Conservation (phyloP, 2,329 filamentous ascomycete species). For the Aspergillus texensis region DNA sequence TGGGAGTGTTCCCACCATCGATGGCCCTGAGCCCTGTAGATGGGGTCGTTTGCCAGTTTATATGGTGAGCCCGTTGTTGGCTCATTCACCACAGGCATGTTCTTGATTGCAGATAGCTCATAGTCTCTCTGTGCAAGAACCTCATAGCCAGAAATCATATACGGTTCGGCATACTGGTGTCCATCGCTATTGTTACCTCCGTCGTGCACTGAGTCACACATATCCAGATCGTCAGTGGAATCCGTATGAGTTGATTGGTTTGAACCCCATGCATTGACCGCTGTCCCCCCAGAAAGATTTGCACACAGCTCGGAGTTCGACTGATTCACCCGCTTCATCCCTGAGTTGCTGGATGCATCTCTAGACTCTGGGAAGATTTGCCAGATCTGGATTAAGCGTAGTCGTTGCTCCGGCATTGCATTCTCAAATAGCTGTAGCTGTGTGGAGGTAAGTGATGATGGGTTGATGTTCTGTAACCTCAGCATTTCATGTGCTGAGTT, state of each 20-base stretch:
- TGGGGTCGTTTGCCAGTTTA: constrained; percentile 42
- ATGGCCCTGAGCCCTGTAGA: constrained; percentile 37
- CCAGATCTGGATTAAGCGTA: constrained; percentile 82
- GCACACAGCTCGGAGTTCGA: not conserved
- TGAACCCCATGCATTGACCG: not conserved
- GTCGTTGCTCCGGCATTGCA: constrained; percentile 71
- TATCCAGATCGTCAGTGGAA: constrained; percentile 41
- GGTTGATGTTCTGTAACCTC: constrained; percentile 57
- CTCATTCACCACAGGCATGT: constrained; percentile 20
- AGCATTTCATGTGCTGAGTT: constrained; percentile 56
- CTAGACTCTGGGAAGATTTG: constrained; percentile 64
- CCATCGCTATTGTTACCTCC: constrained; percentile 20
- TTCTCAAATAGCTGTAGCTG: constrained; percentile 79
- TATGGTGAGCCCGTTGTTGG: constrained; percentile 37
- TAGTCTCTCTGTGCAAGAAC: constrained; percentile 67
- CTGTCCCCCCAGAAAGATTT: not conserved
- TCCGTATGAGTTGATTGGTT: not conserved
- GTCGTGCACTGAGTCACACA: constrained; percentile 40
- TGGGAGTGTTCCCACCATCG: constrained; percentile 42
- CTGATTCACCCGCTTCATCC: not conserved
- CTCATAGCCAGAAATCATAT: constrained; percentile 82
- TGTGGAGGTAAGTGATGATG: constrained; percentile 67
- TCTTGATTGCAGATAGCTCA: constrained; percentile 39
- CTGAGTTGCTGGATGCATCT: not conserved
- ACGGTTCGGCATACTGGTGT: constrained; percentile 68